phyloP scores from a whole-genome alignment of 768 basidiomycete genomes.

The Lactarius trivialis region DNA sequence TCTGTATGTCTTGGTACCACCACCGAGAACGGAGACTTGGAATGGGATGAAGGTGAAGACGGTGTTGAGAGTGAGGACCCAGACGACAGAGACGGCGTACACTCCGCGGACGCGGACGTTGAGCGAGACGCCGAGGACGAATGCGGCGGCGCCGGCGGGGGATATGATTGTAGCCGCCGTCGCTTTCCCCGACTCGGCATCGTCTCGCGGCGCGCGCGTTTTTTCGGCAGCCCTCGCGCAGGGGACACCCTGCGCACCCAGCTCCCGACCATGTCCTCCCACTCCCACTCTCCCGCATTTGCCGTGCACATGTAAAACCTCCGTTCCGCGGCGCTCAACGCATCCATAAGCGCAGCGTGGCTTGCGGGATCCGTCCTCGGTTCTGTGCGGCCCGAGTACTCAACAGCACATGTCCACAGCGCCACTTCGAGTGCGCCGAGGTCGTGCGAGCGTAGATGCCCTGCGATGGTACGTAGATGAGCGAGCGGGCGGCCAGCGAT shows the following conservation, averaged over 20 bases:
- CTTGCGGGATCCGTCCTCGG: neutral
- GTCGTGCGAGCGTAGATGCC: neutral
- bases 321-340: neutral
- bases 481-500: neutral
- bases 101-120: constrained; percentile 2
- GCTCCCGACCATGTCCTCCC: neutral
- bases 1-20: neutral
- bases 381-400: neutral
- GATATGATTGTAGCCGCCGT: neutral
- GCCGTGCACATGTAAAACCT: neutral
- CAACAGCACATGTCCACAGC: constrained; percentile 7
- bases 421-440: constrained; percentile 1
- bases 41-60: neutral
- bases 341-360: neutral
- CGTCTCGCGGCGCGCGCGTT: constrained; percentile 1
- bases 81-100: constrained; percentile 9
- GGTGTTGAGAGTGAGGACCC: neutral
- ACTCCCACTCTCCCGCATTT: neutral
- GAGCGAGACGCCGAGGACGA: neutral
- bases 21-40: neutral
- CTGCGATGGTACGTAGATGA: neutral
- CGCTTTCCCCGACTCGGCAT: neutral
- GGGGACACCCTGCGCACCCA: neutral
- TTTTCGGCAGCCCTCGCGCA: neutral
- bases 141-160: neutral